phyloP scores from a whole-genome alignment of 2,329 filamentous ascomycete genomes.

The Epichloe brachyelytri region DNA sequence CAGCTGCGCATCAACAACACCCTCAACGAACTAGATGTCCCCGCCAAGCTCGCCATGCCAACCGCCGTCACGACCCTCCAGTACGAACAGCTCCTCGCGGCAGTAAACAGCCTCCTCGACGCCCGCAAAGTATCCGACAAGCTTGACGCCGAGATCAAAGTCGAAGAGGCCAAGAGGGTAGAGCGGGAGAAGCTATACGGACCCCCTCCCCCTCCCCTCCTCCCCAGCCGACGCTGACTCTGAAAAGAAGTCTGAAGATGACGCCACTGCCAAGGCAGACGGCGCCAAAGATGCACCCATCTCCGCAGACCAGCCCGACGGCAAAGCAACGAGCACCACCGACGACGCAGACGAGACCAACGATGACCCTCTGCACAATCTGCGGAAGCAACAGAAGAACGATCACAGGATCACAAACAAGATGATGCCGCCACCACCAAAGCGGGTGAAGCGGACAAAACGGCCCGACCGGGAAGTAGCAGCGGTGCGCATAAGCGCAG shows the following conservation, averaged over 20 bases:
- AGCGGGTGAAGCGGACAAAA: constrained; percentile 16
- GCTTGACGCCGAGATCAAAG: constrained; percentile 56
- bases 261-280: constrained; percentile 6
- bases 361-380: background rate
- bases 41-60: constrained; percentile 57
- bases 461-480: constrained; percentile 24
- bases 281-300: constrained; percentile 3
- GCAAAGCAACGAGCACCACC: constrained; percentile 4
- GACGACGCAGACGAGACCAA: constrained; percentile 7
- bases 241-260: background rate
- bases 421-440: background rate
- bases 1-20: constrained; percentile 62
- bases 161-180: constrained; percentile 43
- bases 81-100: constrained; percentile 58
- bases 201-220: background rate
- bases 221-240: background rate
- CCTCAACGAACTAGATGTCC: constrained; percentile 59
- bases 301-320: constrained; percentile 10
- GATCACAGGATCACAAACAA: background rate
- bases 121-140: constrained; percentile 64
- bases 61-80: constrained; percentile 57
- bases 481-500: constrained; percentile 56
- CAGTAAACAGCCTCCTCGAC: constrained; percentile 58
- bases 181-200: constrained; percentile 32
- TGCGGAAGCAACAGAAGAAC: constrained; percentile 9